Evolutionary conservation across 139 green algal species (phyloP).

Genomic region (Picocystis salinarum): DNA sequence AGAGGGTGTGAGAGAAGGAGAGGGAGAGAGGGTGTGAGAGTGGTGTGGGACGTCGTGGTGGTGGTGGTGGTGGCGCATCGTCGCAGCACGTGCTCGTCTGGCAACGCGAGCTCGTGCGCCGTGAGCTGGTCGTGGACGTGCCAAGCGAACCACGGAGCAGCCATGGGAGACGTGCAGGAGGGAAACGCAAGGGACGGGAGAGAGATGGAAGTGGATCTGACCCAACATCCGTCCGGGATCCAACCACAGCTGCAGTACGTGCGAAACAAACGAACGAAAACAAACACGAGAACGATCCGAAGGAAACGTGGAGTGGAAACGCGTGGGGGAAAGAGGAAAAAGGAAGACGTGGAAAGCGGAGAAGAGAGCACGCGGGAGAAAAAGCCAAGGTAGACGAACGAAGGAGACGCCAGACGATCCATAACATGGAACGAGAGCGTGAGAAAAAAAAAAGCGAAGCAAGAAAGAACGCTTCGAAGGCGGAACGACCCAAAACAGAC

Average conservation of each 20-base stretch:
- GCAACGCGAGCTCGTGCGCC: neutral
- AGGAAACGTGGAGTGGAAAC: neutral
- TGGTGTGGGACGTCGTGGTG: neutral
- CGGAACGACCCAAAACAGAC: too few species aligned
- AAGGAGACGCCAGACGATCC: too few species aligned
- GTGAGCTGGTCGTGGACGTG: too few species aligned
- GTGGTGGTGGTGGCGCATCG: neutral
- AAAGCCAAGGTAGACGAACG: too few species aligned
- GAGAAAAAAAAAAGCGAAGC: too few species aligned
- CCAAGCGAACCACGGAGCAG: neutral
- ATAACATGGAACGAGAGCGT: too few species aligned
- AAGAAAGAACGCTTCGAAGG: too few species aligned
- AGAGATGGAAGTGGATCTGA: slow-evolving; percentile 31
- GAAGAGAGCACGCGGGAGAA: too few species aligned
- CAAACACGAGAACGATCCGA: neutral
- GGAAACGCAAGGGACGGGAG: neutral
- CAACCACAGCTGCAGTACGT: slow-evolving; percentile 83
- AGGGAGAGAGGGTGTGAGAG: neutral
- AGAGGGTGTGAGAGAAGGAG: neutral
- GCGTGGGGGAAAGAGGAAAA: neutral
- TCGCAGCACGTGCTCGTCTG: neutral
- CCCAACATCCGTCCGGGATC: slow-evolving; percentile 73
- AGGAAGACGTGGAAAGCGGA: too few species aligned
- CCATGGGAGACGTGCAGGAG: neutral
- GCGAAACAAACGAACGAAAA: neutral